These are phyloP conservation scores for Linderniella brevidens DNA, from an alignment of 257 asterid genomes.

Conservation along the genomic window DNA sequence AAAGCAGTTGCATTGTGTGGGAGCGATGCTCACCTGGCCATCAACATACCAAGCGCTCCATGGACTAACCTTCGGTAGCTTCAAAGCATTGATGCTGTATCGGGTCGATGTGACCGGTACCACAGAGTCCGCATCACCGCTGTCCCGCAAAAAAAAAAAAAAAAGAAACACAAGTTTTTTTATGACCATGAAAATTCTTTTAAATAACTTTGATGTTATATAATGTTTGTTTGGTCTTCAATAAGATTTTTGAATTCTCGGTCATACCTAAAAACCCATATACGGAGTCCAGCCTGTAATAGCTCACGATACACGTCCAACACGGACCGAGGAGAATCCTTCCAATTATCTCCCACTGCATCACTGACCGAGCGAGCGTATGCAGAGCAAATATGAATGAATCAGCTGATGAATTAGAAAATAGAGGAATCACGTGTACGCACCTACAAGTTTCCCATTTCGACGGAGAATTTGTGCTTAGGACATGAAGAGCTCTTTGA, in stretches of 20 bases:
- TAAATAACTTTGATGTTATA: no score
- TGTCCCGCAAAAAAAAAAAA: conserved; percentile 6
- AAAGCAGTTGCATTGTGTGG: no score
- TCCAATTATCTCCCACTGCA: conserved; percentile 37
- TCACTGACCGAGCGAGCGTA: no score
- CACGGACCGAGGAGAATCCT: conserved; percentile 62
- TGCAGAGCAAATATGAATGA: no score
- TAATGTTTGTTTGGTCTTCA: no score
- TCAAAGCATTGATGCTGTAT: conserved; percentile 55
- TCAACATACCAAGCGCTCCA: conserved; percentile 86
- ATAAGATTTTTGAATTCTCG: no score
- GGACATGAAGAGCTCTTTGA: conserved; percentile 79
- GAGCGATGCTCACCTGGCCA: conserved; percentile 93
- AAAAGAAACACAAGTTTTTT: neutral
- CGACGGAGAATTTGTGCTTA: conserved; percentile 20
- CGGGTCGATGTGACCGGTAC: conserved; percentile 93
- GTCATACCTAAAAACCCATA: conserved; percentile 88
- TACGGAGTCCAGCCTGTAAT: conserved; percentile 65
- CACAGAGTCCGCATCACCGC: conserved; percentile 91
- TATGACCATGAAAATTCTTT: neutral
- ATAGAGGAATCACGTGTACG: no score
- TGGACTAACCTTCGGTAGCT: conserved; percentile 44
- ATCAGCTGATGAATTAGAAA: no score
- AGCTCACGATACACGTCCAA: conserved; percentile 71
- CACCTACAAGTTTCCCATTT: conserved; percentile 90